Conservation (phyloP, 805 yeast genomes). For the Candida taoyuanica region DNA sequence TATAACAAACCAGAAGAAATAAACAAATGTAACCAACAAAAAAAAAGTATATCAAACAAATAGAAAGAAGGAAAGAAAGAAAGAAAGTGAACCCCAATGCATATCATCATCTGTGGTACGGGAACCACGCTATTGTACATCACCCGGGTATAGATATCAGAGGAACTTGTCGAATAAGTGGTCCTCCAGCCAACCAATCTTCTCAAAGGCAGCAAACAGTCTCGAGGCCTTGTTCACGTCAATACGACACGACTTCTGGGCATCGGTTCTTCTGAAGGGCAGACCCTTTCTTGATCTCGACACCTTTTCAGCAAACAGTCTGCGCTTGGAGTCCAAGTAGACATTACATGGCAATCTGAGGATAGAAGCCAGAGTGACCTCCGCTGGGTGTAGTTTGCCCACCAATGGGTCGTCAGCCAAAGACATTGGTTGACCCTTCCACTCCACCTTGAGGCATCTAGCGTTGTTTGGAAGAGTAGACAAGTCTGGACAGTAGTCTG, state of each 20-base stretch:
- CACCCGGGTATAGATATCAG: too few relatives aligned
- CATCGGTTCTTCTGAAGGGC: conserved; percentile 95
- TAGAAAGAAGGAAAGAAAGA: background rate
- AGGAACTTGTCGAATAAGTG: conserved; percentile 51
- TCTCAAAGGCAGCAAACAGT: conserved; percentile 87
- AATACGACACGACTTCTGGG: conserved; percentile 95
- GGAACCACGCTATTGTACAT: too few relatives aligned
- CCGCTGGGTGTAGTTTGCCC: conserved; percentile 84
- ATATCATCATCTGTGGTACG: too few relatives aligned
- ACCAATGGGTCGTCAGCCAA: conserved; percentile 71
- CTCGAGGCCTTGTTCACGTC: conserved; percentile 96
- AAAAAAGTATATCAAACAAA: background rate
- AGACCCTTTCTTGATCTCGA: conserved; percentile 65
- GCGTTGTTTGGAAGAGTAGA: conserved; percentile 61
- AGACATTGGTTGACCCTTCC: conserved; percentile 99
- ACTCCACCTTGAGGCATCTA: conserved; percentile 80
- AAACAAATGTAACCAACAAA: background rate
- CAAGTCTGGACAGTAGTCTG: conserved; percentile 78
- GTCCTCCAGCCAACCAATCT: conserved; percentile 93
- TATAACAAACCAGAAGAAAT: background rate
- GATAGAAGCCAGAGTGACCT: conserved; percentile 78
- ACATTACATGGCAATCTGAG: conserved; percentile 83
- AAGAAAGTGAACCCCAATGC: background rate
- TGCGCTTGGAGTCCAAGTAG: conserved; percentile 76
- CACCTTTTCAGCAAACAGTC: conserved; percentile 87